Evolutionary conservation across 805 yeast species (phyloP), one percentile per base, ranked within the genome.

Genomic region (Wickerhamomyces chaumierensis): DNA sequence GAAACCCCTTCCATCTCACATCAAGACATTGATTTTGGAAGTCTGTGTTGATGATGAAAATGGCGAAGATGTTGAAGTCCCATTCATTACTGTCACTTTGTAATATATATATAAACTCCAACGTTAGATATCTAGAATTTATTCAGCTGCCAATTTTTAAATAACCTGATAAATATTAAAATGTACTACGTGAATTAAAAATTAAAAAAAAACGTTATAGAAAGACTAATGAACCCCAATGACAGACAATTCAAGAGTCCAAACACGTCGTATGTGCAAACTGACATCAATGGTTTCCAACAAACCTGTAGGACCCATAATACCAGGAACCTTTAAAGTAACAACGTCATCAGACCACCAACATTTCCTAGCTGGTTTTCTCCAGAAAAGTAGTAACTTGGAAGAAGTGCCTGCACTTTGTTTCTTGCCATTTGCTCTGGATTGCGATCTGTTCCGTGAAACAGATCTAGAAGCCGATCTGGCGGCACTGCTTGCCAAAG

Each of bases 321-420:
- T 42, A 2, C 54, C 59, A 5, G 58, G 58, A 15, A 65, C 56
- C 17, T 52, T 61, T 41, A 62, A 62, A 34, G 74, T 77, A 17
- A 74, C 59, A 21, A 60, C 65, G 34, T 75, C 73, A 55, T 77
- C 75, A 6, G 84, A 71, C 98, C 98, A 92, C 98, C 98, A 92
- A 63, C 98, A 92, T 56, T 92, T 92, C 54, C 97, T 73, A 2
- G 98, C 98, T 1, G 98, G 98, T 56, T 92, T 92, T 45, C 95
- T 73, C 97, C 98, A 92, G 55, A 92, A 92, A 38, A 92, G 63
- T 29, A 92, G 66, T 37, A 92, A 68, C 58, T 92, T 92, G 48
- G 67, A 75, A 46, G 51, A 63, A 48, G 48, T 62, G 43, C 58
- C 61, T 18, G 68, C 59, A 46, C 62, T 61, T 43, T 61, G 55